Conservation (phyloP, 345 rosid genomes). For the Balakata baccata region DNA sequence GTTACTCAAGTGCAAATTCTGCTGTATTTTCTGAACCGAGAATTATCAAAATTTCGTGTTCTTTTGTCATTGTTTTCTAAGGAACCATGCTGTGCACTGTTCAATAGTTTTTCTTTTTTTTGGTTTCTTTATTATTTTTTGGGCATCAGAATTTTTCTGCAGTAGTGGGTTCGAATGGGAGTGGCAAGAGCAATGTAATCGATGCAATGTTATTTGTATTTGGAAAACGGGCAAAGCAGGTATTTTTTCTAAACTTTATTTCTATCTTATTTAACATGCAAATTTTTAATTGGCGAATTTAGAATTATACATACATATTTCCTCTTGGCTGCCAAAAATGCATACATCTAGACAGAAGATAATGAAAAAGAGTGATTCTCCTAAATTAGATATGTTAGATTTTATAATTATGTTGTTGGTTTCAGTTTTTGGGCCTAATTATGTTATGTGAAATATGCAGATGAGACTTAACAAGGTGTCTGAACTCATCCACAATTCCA, state of each 20-base stretch:
- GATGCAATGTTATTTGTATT: conserved; percentile 98
- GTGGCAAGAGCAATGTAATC: conserved; percentile 98
- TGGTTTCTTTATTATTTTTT: neutral
- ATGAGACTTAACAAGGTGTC: conserved; percentile 98
- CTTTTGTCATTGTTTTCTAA: neutral
- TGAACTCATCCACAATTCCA: conserved; percentile 96
- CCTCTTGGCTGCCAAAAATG: neutral
- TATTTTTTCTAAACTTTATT: neutral
- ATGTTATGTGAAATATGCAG: conserved; percentile 34
- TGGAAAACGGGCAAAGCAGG: conserved; percentile 98
- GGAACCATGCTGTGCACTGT: neutral
- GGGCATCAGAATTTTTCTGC: conserved; percentile 82
- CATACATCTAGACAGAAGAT: too few relatives aligned
- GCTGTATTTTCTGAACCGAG: neutral
- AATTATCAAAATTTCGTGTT: neutral
- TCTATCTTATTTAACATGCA: neutral
- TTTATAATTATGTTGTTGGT: neutral
- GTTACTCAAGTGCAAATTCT: neutral
- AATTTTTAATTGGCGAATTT: neutral
- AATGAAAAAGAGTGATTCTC: neutral
- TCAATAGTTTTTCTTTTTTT: neutral
- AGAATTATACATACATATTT: neutral
- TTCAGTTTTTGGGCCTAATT: neutral
- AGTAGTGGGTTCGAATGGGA: conserved; percentile 97
- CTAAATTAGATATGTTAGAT: neutral